A percentile compares a stretch with the other conserved stretches of the same genome.
Conservation (phyloP, 1,139 yeast species). For the Debaryomycetaceae sp. region DNA sequence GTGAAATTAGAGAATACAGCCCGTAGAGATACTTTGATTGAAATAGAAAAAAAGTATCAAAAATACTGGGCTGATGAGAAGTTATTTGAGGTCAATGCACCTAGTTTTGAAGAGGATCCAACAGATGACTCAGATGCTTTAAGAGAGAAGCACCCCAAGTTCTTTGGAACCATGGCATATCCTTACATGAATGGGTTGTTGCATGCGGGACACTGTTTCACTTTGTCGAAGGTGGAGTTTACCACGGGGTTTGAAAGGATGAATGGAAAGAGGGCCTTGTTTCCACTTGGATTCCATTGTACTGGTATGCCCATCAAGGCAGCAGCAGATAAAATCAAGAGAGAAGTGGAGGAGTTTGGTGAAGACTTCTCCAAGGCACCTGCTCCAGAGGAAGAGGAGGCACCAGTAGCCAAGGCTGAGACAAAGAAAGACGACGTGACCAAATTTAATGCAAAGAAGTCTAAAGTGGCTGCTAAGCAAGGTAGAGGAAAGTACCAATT, state of each 20-base stretch:
- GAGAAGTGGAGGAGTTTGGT: conserved; percentile 93
- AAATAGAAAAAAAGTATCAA: conserved; percentile 87
- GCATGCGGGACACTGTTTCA: conserved; percentile 97
- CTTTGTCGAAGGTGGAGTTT: conserved; percentile 92
- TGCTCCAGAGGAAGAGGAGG: conserved; percentile 50
- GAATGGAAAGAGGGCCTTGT: conserved; percentile 88
- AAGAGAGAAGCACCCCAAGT: conserved; percentile 79
- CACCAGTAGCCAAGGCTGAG: conserved; percentile 22
- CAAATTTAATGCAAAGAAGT: conserved; percentile 86
- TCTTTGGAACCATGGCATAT: conserved; percentile 92
- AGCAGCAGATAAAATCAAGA: conserved; percentile 89
- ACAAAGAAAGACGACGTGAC: conserved; percentile 70
- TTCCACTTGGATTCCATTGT: conserved; percentile 98
- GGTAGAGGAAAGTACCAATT: conserved; percentile 94
- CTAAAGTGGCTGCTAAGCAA: conserved; percentile 89
- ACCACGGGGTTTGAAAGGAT: conserved; percentile 93
- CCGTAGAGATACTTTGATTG: conserved; percentile 92
- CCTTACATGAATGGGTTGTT: conserved; percentile 99
- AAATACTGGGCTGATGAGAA: conserved; percentile 82
- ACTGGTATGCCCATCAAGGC: conserved; percentile 99
- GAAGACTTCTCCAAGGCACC: conserved; percentile 70
- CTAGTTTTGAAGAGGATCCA: conserved; percentile 63
- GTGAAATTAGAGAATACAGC: conserved; percentile 57
- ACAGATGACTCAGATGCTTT: conserved; percentile 65
- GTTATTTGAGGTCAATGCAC: conserved; percentile 85